Evolutionary conservation across 768 basidiomycete species (phyloP).

Genomic region (Multifurca ochricompacta): DNA sequence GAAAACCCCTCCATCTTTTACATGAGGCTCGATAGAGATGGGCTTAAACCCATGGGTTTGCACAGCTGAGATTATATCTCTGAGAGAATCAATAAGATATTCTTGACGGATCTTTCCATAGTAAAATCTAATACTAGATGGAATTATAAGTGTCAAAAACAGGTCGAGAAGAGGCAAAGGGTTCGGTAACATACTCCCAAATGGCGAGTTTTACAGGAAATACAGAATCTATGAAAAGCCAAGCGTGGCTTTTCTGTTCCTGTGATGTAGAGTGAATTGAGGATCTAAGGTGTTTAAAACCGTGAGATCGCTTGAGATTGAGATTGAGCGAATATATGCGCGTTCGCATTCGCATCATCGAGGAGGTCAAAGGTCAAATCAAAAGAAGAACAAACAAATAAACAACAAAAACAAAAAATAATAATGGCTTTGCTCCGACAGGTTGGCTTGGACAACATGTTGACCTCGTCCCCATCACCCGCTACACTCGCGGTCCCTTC

Average conservation of each 20-base stretch:
- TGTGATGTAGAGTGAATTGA: background rate
- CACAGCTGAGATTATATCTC: constrained; percentile 42
- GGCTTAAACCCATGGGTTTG: constrained; percentile 52
- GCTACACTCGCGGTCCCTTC: constrained; percentile 27
- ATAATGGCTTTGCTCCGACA: constrained; percentile 21
- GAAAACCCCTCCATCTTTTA: constrained; percentile 84
- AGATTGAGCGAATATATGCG: constrained; percentile 12
- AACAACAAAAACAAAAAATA: background rate
- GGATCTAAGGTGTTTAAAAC: background rate
- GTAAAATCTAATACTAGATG: constrained; percentile 51
- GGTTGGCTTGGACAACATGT: constrained; percentile 33
- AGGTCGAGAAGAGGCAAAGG: background rate
- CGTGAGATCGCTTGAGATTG: too few species aligned
- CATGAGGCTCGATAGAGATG: constrained; percentile 53
- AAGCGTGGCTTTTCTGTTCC: constrained; percentile 36
- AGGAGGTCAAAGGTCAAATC: background rate
- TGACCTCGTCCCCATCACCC: constrained; percentile 18
- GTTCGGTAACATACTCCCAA: constrained; percentile 67
- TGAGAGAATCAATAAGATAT: constrained; percentile 42
- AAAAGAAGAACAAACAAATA: background rate
- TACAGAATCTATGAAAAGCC: constrained; percentile 70
- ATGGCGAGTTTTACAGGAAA: constrained; percentile 64
- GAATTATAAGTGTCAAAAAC: background rate
- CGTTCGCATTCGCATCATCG: background rate
- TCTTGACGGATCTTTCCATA: constrained; percentile 55